Percentiles rank a stretch among this genome's conserved stretches.
Conservation (phyloP, 139 green algal genomes). For the Coccomyxa sp. region DNA sequence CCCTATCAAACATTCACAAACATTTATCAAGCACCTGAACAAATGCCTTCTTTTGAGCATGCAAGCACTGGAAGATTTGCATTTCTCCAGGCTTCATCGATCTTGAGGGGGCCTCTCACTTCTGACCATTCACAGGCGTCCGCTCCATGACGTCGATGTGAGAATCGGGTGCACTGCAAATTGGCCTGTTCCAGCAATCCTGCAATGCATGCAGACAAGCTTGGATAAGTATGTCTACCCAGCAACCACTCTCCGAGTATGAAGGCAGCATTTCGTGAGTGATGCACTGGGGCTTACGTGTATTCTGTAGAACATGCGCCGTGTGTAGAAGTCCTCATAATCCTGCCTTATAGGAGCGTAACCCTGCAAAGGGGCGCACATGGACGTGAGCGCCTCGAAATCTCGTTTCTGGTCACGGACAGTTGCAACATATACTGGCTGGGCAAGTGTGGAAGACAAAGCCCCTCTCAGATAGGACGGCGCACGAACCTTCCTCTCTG, state of each 20-base stretch:
- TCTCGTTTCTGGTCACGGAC: neutral
- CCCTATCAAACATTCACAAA: neutral
- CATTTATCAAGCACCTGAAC: neutral
- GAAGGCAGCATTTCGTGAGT: too few species aligned
- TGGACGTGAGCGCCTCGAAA: neutral
- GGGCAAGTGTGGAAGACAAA: neutral
- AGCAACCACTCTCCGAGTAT: too few species aligned
- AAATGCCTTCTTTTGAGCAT: neutral
- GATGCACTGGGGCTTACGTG: constrained; percentile 42
- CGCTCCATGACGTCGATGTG: constrained; percentile 92
- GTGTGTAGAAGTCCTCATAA: constrained; percentile 95
- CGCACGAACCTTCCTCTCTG: neutral
- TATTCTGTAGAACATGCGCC: constrained; percentile 87
- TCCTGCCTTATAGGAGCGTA: constrained; percentile 85
- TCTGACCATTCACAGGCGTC: constrained; percentile 42
- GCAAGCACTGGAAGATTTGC: neutral
- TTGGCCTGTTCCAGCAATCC: constrained; percentile 95
- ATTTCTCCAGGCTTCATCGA: neutral
- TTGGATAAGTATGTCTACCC: too few species aligned
- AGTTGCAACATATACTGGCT: neutral
- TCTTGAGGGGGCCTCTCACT: constrained; percentile 14
- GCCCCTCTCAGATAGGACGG: neutral
- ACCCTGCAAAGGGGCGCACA: constrained; percentile 38
- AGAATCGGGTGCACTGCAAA: constrained; percentile 77
- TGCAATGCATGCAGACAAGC: constrained; percentile 24